These are phyloP conservation scores for Backusella mclennaniae DNA, from an alignment of 192 early-diverging fungal genomes.

Conservation along the genomic window DNA sequence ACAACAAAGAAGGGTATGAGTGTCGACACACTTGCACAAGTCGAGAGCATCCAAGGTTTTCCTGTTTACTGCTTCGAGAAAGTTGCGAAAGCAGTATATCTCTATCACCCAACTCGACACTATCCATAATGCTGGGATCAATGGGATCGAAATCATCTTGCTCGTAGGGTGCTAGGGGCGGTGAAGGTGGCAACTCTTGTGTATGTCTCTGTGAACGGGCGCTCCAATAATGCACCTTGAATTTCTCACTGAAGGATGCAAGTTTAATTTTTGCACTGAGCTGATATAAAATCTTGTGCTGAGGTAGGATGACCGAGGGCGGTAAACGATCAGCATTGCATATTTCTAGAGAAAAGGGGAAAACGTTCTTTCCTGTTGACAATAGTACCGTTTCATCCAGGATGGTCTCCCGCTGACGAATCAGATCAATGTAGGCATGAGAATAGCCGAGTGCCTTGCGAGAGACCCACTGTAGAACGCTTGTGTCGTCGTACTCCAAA, in stretches of 20 bases:
- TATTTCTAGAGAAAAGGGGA: neutral
- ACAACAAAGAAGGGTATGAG: neutral
- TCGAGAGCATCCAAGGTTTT: neutral
- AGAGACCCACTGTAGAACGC: neutral
- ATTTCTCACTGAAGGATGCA: neutral
- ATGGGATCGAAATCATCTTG: neutral
- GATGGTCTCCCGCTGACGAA: neutral
- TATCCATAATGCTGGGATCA: neutral
- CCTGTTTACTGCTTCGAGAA: neutral
- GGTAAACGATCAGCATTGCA: neutral
- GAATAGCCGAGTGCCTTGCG: constrained; percentile 1
- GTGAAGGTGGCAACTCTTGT: neutral
- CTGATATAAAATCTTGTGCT: neutral
- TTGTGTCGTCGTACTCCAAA: neutral
- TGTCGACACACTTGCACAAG: neutral
- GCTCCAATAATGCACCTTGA: neutral
- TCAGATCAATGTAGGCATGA: neutral
- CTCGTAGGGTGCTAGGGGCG: neutral
- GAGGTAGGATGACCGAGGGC: neutral
- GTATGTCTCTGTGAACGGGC: neutral
- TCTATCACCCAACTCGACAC: neutral
- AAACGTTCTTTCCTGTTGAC: neutral
- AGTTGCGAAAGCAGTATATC: neutral
- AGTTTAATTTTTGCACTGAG: constrained; percentile 10
- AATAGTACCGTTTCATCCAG: neutral